A percentile compares a stretch with the other conserved stretches of the same genome.
phyloP scores from a whole-genome alignment of 805 yeast species.

The Yarrowia deformans region DNA sequence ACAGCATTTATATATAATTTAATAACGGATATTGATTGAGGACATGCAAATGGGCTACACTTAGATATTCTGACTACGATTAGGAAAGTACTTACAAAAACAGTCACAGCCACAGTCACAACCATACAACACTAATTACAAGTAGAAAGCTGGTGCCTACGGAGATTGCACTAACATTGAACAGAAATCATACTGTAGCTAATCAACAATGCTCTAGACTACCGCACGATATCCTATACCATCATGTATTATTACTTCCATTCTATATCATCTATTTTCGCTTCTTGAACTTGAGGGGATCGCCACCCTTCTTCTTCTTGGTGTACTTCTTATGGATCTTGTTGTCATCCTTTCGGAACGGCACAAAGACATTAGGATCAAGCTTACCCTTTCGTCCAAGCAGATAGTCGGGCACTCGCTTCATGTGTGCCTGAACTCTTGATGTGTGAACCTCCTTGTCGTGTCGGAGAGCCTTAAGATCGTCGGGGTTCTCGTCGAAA shows the following conservation, averaged over 20 bases:
- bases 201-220: neutral
- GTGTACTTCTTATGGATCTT: conserved; percentile 20
- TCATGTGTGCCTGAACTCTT: conserved; percentile 82
- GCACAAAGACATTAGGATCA: conserved; percentile 22
- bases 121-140: no score
- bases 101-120: no score
- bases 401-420: conserved; percentile 90
- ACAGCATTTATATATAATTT: neutral
- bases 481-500: conserved; percentile 97
- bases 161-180: no score
- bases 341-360: conserved; percentile 32
- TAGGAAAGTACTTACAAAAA: no score
- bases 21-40: conserved; percentile 2
- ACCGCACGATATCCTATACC: no score
- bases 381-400: conserved; percentile 48
- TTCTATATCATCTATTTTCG: conserved; percentile 36
- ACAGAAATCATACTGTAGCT: neutral
- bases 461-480: conserved; percentile 84
- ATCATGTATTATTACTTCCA: neutral
- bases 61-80: no score
- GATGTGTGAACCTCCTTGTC: conserved; percentile 87
- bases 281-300: conserved; percentile 36
- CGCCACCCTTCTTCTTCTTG: conserved; percentile 31
- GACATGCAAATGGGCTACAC: neutral
- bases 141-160: no score